Base-by-base conservation (phyloP, 768 basidiomycete species). In the Termitomyces sp. region DNA sequence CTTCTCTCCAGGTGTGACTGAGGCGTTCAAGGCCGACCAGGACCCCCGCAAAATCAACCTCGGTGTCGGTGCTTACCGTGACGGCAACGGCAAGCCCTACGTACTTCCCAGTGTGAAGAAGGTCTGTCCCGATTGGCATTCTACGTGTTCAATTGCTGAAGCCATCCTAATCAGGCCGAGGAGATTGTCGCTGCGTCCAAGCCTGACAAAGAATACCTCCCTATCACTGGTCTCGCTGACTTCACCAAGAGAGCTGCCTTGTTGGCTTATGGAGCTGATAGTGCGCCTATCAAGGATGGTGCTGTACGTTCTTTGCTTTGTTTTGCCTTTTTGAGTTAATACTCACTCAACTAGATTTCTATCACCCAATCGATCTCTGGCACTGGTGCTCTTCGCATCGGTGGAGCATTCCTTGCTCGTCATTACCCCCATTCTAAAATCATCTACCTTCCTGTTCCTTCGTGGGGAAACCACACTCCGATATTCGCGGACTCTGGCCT, bases 401-500 rank as follows among this genome's bases (percentile, higher is more conserved):
- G 95, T 54, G 94, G 88, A 64, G 89, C 89, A 36, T 98, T 99
- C 83, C 77, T 98, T 38, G 89, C 86, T 29, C 88, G 90, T 45
- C 92, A 94, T 73, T 96, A 94, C 71, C 91, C 91, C 46, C 83
- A 93, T 72, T 78, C 91, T 60, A 92, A 92, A 76, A 83, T 83
- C 47, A 92, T 98, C 69, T 98, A 97, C 78, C 82, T 98, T 53
- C 96, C 97, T 38, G 79, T 81, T 12, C 97, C 97, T 9, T 92
- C 96, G 5, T 99, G 97, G 97, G 96, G 96, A 29, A 97, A 98
- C 80, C 97, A 99, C 71, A 91, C 88, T 53, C 89, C 92, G 56
- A 83, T 98, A 68, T 96, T 96, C 82, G 88, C 88, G 66, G 94
- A 98, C 74, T 94, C 94, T 46, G 96, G 96, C 15, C 81, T 99